A percentile compares a stretch with the other conserved stretches of the same genome.
Evolutionary conservation across 2,329 filamentous ascomycete species (phyloP).

Genomic region (Eutypella sp.): DNA sequence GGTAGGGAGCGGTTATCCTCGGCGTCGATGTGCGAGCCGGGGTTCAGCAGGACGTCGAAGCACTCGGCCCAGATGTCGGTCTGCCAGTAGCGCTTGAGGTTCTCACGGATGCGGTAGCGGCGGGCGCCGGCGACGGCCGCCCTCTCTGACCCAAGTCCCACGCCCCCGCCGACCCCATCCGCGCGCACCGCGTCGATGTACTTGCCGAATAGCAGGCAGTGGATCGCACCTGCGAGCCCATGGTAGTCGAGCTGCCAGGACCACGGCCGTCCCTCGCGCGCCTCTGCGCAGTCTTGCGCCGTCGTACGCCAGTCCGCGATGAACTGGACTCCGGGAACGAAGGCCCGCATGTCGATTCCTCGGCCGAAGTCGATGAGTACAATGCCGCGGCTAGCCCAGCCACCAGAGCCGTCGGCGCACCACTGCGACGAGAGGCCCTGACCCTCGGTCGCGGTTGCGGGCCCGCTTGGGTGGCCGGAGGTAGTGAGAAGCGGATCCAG

Average conservation of each 20-base stretch:
- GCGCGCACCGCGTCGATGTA: slow-evolving; percentile 78
- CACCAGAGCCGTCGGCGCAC: slow-evolving; percentile 64
- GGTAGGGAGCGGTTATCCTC: slow-evolving; percentile 70
- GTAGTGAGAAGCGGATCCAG: slow-evolving; percentile 50
- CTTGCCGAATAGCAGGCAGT: slow-evolving; percentile 86
- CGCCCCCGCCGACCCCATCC: too few species aligned
- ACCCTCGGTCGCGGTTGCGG: slow-evolving; percentile 21
- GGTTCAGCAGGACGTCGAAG: slow-evolving; percentile 85
- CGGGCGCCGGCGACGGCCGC: slow-evolving; percentile 56
- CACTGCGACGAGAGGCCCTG: slow-evolving; percentile 66
- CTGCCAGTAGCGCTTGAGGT: slow-evolving; percentile 94
- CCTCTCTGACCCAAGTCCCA: too few species aligned
- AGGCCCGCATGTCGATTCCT: slow-evolving; percentile 87
- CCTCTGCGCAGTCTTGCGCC: slow-evolving; percentile 87
- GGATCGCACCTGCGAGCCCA: slow-evolving; percentile 81
- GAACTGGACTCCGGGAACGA: slow-evolving; percentile 73
- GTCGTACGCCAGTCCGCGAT: slow-evolving; percentile 93
- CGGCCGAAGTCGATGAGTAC: slow-evolving; percentile 92
- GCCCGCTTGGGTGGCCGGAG: slow-evolving; percentile 5
- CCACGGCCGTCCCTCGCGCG: slow-evolving; percentile 91
- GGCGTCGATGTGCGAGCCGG: slow-evolving; percentile 56
- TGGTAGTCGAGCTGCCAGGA: slow-evolving; percentile 98
- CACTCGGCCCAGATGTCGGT: slow-evolving; percentile 80
- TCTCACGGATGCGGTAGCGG: slow-evolving; percentile 75
- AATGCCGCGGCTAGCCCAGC: slow-evolving; percentile 77